phyloP scores from a whole-genome alignment of 306 rosid genomes.

The Glycine tomentella region DNA sequence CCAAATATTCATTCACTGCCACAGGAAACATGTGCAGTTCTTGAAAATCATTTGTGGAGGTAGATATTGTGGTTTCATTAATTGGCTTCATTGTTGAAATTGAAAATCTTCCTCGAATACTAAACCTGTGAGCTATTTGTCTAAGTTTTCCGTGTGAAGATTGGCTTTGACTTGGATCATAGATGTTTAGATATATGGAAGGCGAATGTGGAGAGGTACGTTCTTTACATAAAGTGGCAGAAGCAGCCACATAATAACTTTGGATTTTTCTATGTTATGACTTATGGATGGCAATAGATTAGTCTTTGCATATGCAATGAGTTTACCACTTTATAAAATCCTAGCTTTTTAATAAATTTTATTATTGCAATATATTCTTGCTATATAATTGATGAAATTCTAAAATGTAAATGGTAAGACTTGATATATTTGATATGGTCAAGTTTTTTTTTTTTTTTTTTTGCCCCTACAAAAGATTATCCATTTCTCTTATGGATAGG shows the following conservation, averaged over 20 bases:
- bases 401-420: no score
- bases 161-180: slow-evolving; percentile 3
- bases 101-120: background rate
- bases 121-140: background rate
- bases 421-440: no score
- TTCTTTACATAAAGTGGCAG: slow-evolving; percentile 2
- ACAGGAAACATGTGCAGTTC: slow-evolving; percentile 39
- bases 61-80: slow-evolving; percentile 19
- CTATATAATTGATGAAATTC: no score
- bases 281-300: background rate
- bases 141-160: background rate
- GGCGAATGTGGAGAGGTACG: background rate
- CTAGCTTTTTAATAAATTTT: background rate
- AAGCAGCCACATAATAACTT: background rate
- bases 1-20: slow-evolving; percentile 40
- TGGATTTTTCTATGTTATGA: background rate
- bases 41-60: slow-evolving; percentile 45
- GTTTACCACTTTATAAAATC: background rate
- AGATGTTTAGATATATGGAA: background rate
- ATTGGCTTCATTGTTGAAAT: slow-evolving; percentile 54
- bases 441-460: no score
- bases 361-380: no score
- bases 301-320: no score
- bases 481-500: no score
- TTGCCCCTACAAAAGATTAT: no score